A percentile compares a stretch with the other conserved stretches of the same genome.
Conservation (phyloP, 495 filamentous ascomycete species). For the Hyaloscypha finlandica region DNA sequence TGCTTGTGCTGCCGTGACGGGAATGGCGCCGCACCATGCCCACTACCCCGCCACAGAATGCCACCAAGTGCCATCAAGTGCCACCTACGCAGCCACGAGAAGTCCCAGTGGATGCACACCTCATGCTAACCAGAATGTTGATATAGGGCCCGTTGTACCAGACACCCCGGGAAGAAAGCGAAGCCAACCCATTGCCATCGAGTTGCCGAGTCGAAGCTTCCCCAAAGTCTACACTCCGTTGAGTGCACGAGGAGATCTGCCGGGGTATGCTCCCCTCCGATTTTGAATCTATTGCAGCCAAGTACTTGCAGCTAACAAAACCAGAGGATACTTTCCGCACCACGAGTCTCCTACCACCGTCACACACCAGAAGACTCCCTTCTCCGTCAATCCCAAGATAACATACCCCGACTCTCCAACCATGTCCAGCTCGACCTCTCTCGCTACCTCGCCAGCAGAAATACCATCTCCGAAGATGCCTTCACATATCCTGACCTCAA, state of each 20-base stretch:
- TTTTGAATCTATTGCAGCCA: not conserved
- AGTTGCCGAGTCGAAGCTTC: constrained; percentile 37
- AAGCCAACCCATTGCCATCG: constrained; percentile 49
- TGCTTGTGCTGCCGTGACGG: not conserved
- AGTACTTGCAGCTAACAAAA: constrained; percentile 12
- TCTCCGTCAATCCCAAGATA: constrained; percentile 10
- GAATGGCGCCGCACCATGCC: constrained; percentile 9
- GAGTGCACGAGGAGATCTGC: constrained; percentile 51
- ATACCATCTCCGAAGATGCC: not conserved
- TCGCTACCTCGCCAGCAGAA: constrained; percentile 10
- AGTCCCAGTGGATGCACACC: not conserved
- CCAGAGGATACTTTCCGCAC: constrained; percentile 53
- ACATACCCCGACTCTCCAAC: constrained; percentile 8
- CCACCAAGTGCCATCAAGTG: not conserved
- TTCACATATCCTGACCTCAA: not conserved
- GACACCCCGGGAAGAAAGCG: constrained; percentile 26
- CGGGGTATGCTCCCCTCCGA: constrained; percentile 42
- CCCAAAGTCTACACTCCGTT: constrained; percentile 43
- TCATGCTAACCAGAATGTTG: not conserved
- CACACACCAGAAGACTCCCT: constrained; percentile 15
- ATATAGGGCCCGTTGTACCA: not conserved
- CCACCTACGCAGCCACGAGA: constrained; percentile 9
- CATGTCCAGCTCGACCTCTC: constrained; percentile 23
- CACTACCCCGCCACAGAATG: constrained; percentile 12
- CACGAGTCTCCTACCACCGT: constrained; percentile 43